Base-by-base conservation (phyloP, 192 early-diverging fungal genomes). In the Backusella psychrophila region DNA sequence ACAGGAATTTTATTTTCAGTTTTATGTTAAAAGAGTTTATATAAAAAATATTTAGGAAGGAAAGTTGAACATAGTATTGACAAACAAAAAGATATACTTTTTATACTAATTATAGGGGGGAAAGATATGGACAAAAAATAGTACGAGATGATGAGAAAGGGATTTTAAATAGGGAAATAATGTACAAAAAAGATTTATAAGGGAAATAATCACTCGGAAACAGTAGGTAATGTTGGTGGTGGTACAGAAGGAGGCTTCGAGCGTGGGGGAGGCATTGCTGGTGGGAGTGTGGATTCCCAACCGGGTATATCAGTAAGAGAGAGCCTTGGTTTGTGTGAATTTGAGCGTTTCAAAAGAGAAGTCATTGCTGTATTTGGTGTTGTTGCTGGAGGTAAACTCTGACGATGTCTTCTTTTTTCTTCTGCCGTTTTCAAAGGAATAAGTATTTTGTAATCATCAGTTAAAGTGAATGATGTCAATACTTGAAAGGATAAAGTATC, bases 231-330 rank as follows among this genome's bases (percentile, higher is more conserved):
- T 23, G 39, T 23, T 72, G 75, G 42, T 26, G 56, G 70, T 63
- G 56, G 56, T 36, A 72, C 42, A 77, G 76, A 59, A 2, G 76
- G 76, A 19, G 70, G 76, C n/a, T 38, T 59, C 7, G 76, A 72
- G 6, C 34, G 46, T 65, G 76, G 76, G n/a, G 76, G 76, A 41
- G 76, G 76, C 44, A 77, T 39, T 66, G 71, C 69, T 35, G 76
- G 76, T n/a, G 76, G 76, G 29, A 77, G 59, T 17, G 33, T 41
- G 5, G 33, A 35, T 44, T 71, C 76, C 76, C 76, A 77, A 15
- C 69, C 36, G 26, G 76, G 69, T 33, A 72, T 77, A 17, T 71
- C 69, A 15, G 70, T 21, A 44, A 72, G 56, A 33, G 70, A 71
- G 9, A 56, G 53, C 29, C 70, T 44, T 44, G 56, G 49, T 44